Conservation (phyloP, 495 filamentous ascomycete genomes). For the Podospora comata region DNA sequence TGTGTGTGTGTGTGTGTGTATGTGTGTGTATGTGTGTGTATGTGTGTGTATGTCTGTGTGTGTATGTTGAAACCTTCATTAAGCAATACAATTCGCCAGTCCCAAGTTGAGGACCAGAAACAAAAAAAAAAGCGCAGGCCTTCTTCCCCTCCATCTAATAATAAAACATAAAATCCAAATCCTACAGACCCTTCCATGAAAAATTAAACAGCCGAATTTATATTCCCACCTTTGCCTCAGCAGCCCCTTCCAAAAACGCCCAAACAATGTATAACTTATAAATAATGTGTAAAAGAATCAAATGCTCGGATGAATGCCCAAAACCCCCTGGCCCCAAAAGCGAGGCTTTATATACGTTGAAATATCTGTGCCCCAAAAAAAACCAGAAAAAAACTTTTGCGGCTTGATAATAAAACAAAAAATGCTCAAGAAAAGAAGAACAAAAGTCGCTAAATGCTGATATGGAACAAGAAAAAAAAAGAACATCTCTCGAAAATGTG, state of each 20-base stretch:
- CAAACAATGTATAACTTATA: background rate
- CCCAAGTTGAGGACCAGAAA: background rate
- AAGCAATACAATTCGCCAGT: no score
- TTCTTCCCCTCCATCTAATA: background rate
- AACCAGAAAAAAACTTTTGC: conserved; percentile 6
- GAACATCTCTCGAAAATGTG: background rate
- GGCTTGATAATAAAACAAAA: background rate
- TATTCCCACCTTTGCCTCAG: background rate
- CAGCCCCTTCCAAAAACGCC: background rate
- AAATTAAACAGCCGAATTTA: background rate
- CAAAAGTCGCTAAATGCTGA: conserved; percentile 7
- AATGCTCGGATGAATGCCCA: background rate
- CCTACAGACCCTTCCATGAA: no score
- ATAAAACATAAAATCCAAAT: background rate
- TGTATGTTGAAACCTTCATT: no score
- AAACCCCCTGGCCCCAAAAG: background rate
- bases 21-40: no score
- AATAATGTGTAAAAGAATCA: background rate
- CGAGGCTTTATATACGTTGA: background rate
- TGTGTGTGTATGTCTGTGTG: no score
- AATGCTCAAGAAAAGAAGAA: background rate
- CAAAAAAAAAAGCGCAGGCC: background rate
- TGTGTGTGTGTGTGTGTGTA: no score
- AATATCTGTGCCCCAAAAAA: background rate
- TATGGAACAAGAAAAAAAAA: no score